These are phyloP conservation scores for Xenosphaeropsis pyriputrescens DNA, from an alignment of 2,329 filamentous ascomycete genomes.

Conservation along the genomic window DNA sequence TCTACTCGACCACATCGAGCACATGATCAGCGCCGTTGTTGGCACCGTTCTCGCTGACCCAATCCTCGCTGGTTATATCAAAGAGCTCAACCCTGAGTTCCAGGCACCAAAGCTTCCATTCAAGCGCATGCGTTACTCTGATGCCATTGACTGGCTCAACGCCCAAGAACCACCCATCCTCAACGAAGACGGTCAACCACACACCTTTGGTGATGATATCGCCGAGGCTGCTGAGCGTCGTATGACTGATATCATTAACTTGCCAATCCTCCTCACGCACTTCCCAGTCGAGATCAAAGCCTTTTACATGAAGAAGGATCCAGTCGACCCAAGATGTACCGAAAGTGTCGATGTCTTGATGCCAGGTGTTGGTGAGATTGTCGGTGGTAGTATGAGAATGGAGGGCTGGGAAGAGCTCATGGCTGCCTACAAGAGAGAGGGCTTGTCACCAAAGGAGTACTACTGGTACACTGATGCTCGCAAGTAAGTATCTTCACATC, in stretches of 20 bases:
- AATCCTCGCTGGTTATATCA: conserved; percentile 55
- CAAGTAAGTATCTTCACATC: conserved; percentile 48
- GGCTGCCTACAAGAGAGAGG: conserved; percentile 74
- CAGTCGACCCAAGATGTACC: conserved; percentile 65
- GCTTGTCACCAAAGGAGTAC: conserved; percentile 72
- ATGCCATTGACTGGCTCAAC: conserved; percentile 88
- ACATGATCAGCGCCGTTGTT: conserved; percentile 57
- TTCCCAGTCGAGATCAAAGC: conserved; percentile 97
- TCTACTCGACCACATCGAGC: conserved; percentile 70
- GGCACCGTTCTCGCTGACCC: conserved; percentile 63
- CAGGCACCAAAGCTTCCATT: conserved; percentile 71
- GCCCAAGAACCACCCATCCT: conserved; percentile 66
- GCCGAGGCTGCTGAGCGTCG: conserved; percentile 90
- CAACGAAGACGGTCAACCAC: conserved; percentile 84
- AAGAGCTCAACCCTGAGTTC: conserved; percentile 86
- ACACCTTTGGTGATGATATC: conserved; percentile 93
- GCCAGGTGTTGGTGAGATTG: conserved; percentile 90
- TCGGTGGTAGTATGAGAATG: conserved; percentile 91
- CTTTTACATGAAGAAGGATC: conserved; percentile 96
- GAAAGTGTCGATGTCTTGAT: conserved; percentile 77
- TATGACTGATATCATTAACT: conserved; percentile 96
- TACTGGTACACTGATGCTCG: conserved; percentile 99
- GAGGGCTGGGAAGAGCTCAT: conserved; percentile 81
- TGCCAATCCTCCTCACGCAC: conserved; percentile 89
- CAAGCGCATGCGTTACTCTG: conserved; percentile 84